These are phyloP conservation scores for Penium margaritaceum DNA, from an alignment of 139 green algal genomes.

Conservation along the genomic window DNA sequence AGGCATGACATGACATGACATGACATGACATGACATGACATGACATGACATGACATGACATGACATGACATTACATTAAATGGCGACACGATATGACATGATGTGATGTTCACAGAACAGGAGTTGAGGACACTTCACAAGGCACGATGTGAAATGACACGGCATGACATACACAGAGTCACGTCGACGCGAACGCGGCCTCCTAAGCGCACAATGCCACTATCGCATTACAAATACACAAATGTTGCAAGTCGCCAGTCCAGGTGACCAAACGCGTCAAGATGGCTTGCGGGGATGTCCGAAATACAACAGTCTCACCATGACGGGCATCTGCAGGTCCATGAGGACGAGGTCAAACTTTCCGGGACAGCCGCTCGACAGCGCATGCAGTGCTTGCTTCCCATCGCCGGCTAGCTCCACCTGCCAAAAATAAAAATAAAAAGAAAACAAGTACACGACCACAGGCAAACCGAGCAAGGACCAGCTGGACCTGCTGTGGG, in stretches of 20 bases:
- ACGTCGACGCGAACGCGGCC: too few species aligned
- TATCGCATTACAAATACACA: neutral
- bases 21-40: slow-evolving; percentile 11
- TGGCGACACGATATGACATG: neutral
- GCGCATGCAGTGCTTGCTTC: slow-evolving; percentile 20
- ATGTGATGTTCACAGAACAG: too few species aligned
- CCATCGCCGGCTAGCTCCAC: slow-evolving; percentile 34
- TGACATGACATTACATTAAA: slow-evolving; percentile 6
- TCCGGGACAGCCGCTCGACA: neutral
- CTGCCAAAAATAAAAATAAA: neutral
- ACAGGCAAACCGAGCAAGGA: too few species aligned
- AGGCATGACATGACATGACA: neutral
- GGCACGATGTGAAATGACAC: too few species aligned
- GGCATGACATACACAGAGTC: too few species aligned
- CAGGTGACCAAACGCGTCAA: neutral
- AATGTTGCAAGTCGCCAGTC: neutral
- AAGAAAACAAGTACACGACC: too few species aligned
- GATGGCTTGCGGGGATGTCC: neutral
- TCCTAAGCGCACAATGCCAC: neutral
- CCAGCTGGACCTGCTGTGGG: too few species aligned
- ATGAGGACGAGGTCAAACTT: slow-evolving; percentile 23
- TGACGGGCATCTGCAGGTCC: slow-evolving; percentile 38
- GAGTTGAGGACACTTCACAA: too few species aligned
- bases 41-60: slow-evolving; percentile 1
- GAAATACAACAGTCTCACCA: neutral